Base-by-base conservation (phyloP, 2,329 filamentous ascomycete species). In the Calonectria pteridis region DNA sequence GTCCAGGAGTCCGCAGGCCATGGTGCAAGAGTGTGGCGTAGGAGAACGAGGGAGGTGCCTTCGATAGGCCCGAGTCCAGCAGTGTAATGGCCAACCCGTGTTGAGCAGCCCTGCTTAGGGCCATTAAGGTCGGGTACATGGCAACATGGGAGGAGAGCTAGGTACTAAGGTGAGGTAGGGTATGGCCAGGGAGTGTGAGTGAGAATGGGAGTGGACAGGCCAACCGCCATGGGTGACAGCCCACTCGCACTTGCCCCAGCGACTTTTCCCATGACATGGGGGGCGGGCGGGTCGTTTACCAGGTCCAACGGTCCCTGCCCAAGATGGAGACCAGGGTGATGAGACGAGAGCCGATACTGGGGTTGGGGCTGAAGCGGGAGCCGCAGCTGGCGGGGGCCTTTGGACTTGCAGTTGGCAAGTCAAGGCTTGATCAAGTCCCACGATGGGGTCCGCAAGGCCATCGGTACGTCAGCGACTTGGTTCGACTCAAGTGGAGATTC, bases 1-100 rank as follows among this genome's bases (percentile, higher is more conserved):
- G 73, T 70, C 74, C 77, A 79, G 77, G 79, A 76, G 77, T 77
- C 77, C 71, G 59, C 75, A 75, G 63, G 77, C 64, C 74, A 79
- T 67, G 74, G 78, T 75, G 79, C 77, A 78, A 77, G 75, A 70
- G 72, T 79, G 79, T 77, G 78, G 79, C 79, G 80, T 83, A 81
- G 82, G 76, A 79, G 79, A 77, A 76, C 77, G 76, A 66, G 77
- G 77, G 76, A 75, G 78, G 80, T 77, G 55, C 55, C 77, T 81
- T 82, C 79, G 80, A 83, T 81, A 80, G 78, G 79, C 59, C 76
- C 72, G 66, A 73, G 67, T 74, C 76, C 73, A 59, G 73, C 68
- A 77, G 76, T 69, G 65, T 72, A 75, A 31, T 69, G 55, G 31
- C 78, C 68, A 31, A 77, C 71, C 77, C 77, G 73, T 75, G 75